Evolutionary conservation across 2,329 filamentous ascomycete species (phyloP), one percentile per base, ranked within the genome.

Genomic region (Exophiala bonariae): DNA sequence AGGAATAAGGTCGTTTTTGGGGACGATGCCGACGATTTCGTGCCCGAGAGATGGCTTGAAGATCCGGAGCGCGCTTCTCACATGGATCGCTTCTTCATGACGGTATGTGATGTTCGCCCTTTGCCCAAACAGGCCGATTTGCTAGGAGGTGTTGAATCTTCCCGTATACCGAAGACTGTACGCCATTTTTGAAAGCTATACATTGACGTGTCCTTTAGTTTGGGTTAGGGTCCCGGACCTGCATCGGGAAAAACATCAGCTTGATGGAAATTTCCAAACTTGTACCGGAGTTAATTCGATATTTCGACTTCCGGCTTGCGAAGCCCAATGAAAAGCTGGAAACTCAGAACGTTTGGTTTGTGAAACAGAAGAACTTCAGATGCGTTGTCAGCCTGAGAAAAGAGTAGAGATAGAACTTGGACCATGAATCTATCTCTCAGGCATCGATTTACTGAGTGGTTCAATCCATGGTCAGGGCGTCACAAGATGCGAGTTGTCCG

Each of bases 1-100:
- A 74, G 33, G 2, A 76, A 82, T 3, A 57, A 60, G 9, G 44
- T 39, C 0, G 64, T 77, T 10, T 79, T 75, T 55, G 69, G 68
- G 1, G 36, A 55, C 0, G 66, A 74, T 34, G 68, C 71, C 1
- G 59, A 63, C 4, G 36, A 55, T 0, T 79, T 73, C 52, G 59
- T 63, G 4, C 76, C 76, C 0, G 70, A 72, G 44, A 57, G 71
- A 10, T 74, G 71, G 71, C 49, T 72, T 2, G 66, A 60, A 17
- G 56, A 59, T 3, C 58, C 59, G n/a, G 41, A 46, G 4, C 56
- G 42, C 18, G 39, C 63, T 40, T 63, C 59, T 42, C 40, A 54
- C 3, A 63, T 66, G 63, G 64, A 66, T 33, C 57, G 67, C 3
- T 31, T 63, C 41, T 68, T 65, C 41, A 67, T 71, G 60, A 65